Percentiles rank a stretch among this genome's conserved stretches.
phyloP scores from a whole-genome alignment of 371 early-diverging fungal genomes.

The Cokeromyces recurvatus region DNA sequence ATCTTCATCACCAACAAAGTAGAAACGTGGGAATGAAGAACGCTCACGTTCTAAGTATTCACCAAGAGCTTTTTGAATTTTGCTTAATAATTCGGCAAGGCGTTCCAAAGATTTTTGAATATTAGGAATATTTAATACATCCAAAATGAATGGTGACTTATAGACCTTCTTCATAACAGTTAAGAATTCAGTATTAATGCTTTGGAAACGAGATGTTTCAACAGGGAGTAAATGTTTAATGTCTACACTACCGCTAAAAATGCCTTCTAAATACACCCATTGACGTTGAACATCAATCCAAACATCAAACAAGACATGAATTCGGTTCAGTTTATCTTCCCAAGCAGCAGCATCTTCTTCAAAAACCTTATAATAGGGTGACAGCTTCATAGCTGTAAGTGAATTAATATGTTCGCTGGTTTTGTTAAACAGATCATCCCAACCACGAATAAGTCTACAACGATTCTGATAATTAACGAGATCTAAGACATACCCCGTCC shows the following conservation, averaged over 20 bases:
- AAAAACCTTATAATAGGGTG: conserved; percentile 96
- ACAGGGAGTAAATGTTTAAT: conserved; percentile 95
- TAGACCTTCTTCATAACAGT: conserved; percentile 96
- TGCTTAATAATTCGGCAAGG: conserved; percentile 85
- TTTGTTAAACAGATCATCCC: conserved; percentile 97
- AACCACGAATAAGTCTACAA: conserved; percentile 92
- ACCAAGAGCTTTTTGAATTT: conserved; percentile 97
- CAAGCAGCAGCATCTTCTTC: conserved; percentile 94
- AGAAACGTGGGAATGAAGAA: conserved; percentile 97
- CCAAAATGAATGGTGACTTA: conserved; percentile 93
- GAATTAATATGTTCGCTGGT: conserved; percentile 94
- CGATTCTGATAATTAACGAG: conserved; percentile 96
- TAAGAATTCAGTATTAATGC: conserved; percentile 96
- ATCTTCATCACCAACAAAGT: conserved; percentile 99
- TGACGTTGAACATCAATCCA: conserved; percentile 99
- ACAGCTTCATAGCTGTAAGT: conserved; percentile 93
- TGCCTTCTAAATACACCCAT: conserved; percentile 98
- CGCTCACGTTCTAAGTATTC: conserved; percentile 97
- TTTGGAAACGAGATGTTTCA: conserved; percentile 92
- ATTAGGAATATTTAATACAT: conserved; percentile 88
- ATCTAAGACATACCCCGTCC: conserved; percentile 90
- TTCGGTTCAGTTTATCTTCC: conserved; percentile 95
- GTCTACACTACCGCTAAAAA: conserved; percentile 93
- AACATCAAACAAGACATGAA: conserved; percentile 94
- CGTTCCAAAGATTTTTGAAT: conserved; percentile 96